Conservation (phyloP, 2,329 filamentous ascomycete genomes). For the Mycosphaerella arachidis region DNA sequence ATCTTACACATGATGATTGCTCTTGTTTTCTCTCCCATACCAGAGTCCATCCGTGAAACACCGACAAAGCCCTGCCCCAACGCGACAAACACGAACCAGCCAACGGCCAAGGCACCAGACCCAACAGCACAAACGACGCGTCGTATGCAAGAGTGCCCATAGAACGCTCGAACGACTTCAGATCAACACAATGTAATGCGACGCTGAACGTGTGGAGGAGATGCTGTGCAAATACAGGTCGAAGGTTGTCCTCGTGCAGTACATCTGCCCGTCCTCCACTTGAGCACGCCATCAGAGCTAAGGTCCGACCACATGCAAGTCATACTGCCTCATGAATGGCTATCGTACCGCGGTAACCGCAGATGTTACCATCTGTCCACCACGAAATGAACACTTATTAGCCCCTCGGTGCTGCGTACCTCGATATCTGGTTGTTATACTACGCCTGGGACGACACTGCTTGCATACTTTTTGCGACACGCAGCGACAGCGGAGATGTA, state of each 20-base stretch:
- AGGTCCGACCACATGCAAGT: neutral
- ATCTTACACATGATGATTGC: neutral
- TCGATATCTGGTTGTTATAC: neutral
- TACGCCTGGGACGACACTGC: neutral
- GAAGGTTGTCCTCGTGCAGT: neutral
- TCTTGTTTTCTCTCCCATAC: neutral
- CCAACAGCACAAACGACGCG: neutral
- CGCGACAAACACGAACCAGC: neutral
- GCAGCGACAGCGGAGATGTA: neutral
- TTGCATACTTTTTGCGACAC: neutral
- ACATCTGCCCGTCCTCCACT: neutral
- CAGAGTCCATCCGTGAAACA: neutral
- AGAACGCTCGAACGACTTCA: neutral
- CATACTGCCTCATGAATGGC: neutral
- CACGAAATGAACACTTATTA: neutral
- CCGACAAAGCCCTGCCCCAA: neutral
- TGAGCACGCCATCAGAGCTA: constrained; percentile 2
- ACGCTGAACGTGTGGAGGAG: neutral
- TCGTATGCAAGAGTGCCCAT: neutral
- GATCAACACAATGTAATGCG: neutral
- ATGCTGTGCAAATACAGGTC: constrained; percentile 1
- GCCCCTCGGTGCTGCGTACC: neutral
- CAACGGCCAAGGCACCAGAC: neutral
- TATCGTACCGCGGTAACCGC: neutral
- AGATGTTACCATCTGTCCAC: neutral